Percentiles rank a stretch among this genome's conserved stretches.
phyloP scores from a whole-genome alignment of 345 rosid genomes.

The Excoecaria cochinchinensis region DNA sequence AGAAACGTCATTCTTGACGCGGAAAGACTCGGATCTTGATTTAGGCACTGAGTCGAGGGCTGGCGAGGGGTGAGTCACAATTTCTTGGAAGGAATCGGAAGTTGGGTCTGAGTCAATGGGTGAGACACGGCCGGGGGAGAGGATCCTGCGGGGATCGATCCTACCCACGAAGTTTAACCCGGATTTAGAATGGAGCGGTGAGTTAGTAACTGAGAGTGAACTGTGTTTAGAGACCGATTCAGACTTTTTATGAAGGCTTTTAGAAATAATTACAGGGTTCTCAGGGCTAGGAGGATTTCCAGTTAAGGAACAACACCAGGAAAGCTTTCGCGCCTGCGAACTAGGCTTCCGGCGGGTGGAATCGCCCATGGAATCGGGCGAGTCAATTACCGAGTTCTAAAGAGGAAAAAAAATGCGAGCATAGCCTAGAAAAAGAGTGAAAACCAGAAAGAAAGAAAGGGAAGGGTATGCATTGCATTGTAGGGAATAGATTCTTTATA shows the following conservation, averaged over 20 bases:
- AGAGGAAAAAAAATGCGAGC: not conserved
- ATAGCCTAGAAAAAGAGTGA: no score
- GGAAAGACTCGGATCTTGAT: constrained; percentile 29
- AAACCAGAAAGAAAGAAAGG: no score
- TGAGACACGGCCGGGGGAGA: constrained; percentile 93
- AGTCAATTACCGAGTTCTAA: constrained; percentile 7
- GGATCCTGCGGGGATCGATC: constrained; percentile 86
- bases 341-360: constrained; percentile 27
- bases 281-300: constrained; percentile 82
- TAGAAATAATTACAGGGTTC: constrained; percentile 36
- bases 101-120: constrained; percentile 73
- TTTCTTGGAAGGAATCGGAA: constrained; percentile 27
- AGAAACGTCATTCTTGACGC: constrained; percentile 3
- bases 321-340: constrained; percentile 30
- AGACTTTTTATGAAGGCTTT: constrained; percentile 34
- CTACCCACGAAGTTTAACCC: constrained; percentile 62
- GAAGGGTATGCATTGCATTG: no score
- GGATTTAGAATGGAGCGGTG: constrained; percentile 73
- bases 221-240: constrained; percentile 38
- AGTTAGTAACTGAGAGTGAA: constrained; percentile 51
- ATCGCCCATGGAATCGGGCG: constrained; percentile 30
- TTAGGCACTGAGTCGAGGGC: constrained; percentile 21
- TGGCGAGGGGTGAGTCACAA: constrained; percentile 21
- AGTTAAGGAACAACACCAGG: constrained; percentile 86
- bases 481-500: no score